These are phyloP conservation scores for Suillus paluster DNA, from an alignment of 768 basidiomycete species.

Conservation along the genomic window DNA sequence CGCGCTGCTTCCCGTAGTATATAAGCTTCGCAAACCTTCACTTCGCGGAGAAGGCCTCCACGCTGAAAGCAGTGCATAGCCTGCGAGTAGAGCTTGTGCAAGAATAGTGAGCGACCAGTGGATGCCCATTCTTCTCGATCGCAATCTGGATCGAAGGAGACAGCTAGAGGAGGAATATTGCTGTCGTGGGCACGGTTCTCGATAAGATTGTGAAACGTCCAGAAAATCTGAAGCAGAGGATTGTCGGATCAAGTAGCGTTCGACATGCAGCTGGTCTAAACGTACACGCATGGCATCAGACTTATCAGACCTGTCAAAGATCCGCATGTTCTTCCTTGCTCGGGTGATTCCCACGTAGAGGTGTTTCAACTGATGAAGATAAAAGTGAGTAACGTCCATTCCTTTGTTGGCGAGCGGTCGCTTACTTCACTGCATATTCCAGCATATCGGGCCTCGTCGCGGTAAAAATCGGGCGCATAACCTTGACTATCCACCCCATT, in stretches of 20 bases:
- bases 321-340: slow-evolving; percentile 71
- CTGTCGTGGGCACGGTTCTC: slow-evolving; percentile 50
- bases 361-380: slow-evolving; percentile 64
- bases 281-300: slow-evolving; percentile 62
- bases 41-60: slow-evolving; percentile 48
- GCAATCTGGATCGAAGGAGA: slow-evolving; percentile 51
- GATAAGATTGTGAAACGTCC: slow-evolving; percentile 50
- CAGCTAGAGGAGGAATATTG: slow-evolving; percentile 57
- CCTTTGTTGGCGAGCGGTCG: background rate
- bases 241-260: background rate
- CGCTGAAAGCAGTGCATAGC: slow-evolving; percentile 58
- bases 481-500: slow-evolving; percentile 40
- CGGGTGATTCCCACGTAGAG: slow-evolving; percentile 75
- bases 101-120: slow-evolving; percentile 44
- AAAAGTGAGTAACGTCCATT: background rate
- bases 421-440: slow-evolving; percentile 62
- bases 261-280: background rate
- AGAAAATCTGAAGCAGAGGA: slow-evolving; percentile 46
- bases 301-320: slow-evolving; percentile 62
- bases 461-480: slow-evolving; percentile 48
- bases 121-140: no score
- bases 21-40: slow-evolving; percentile 55
- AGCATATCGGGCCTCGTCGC: slow-evolving; percentile 50
- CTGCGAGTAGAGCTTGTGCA: slow-evolving; percentile 42
- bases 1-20: slow-evolving; percentile 56